These are phyloP conservation scores for Garcia nutans DNA, from an alignment of 345 rosid genomes.

Conservation along the genomic window DNA sequence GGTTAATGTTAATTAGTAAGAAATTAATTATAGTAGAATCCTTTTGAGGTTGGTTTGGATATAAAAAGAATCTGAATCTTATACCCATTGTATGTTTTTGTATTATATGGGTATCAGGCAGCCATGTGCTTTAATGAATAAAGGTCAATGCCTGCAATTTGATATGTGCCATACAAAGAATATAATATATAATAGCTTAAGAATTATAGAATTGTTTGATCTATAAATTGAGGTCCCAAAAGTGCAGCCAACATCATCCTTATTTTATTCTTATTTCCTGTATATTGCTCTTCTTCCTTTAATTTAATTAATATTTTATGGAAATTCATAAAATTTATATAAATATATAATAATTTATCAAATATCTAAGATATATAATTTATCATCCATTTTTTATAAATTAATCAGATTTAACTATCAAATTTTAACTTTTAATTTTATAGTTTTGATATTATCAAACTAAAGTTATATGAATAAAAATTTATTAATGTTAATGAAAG, in stretches of 20 bases:
- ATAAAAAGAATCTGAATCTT: conserved; percentile 1
- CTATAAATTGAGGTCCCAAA: not conserved
- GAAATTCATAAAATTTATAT: too few species aligned
- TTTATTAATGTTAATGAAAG: too few species aligned
- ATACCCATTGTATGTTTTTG: not conserved
- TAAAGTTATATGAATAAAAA: too few species aligned
- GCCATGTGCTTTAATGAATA: not conserved
- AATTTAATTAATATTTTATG: too few species aligned
- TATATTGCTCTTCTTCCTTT: not conserved
- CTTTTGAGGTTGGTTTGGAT: not conserved
- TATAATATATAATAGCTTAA: not conserved
- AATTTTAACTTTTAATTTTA: too few species aligned
- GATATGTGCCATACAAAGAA: not conserved
- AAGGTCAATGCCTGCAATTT: not conserved
- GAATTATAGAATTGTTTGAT: not conserved
- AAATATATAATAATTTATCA: too few species aligned
- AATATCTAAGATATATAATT: too few species aligned
- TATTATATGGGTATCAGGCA: not conserved
- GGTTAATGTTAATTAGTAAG: too few species aligned
- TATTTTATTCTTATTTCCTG: not conserved
- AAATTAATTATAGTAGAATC: not conserved
- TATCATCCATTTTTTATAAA: too few species aligned
- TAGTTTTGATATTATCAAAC: too few species aligned
- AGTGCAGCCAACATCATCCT: not conserved
- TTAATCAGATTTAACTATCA: too few species aligned